Percentiles rank a stretch among this genome's conserved stretches.
These are phyloP conservation scores for Populus trichocarpa DNA, from an alignment of 441 rosid species.

Conservation along the genomic window DNA sequence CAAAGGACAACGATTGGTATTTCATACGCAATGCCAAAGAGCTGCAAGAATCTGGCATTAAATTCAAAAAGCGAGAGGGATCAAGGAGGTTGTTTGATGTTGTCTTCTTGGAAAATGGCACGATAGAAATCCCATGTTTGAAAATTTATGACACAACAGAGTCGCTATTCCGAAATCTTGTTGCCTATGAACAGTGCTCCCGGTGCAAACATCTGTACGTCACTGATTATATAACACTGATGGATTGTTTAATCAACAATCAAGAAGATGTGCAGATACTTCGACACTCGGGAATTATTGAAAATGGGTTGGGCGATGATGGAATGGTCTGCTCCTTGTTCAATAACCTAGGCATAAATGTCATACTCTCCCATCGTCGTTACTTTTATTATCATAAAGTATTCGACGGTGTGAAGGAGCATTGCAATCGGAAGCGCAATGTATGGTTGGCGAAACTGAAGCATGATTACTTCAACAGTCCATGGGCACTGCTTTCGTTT, in stretches of 20 bases:
- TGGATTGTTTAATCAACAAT: slow-evolving; percentile 2
- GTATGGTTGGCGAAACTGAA: slow-evolving; percentile 6
- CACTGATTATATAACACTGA: not conserved
- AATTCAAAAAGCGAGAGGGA: not conserved
- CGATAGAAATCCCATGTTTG: not conserved
- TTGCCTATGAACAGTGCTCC: not conserved
- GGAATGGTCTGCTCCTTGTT: not conserved
- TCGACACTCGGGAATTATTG: slow-evolving; percentile 3
- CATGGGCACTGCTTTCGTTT: slow-evolving; percentile 11
- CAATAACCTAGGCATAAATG: not conserved
- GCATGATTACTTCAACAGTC: slow-evolving; percentile 15
- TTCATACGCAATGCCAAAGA: not conserved
- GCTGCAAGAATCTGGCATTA: slow-evolving; percentile 9
- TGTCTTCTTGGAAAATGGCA: not conserved
- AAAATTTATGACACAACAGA: slow-evolving; percentile 8
- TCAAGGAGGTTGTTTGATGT: not conserved
- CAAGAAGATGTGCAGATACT: slow-evolving; percentile 12
- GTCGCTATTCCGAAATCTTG: not conserved
- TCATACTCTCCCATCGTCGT: fast-evolving
- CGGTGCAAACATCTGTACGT: not conserved
- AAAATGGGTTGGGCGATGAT: slow-evolving; percentile 5
- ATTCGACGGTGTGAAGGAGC: not conserved
- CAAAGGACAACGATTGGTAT: fast-evolving
- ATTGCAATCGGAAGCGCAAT: not conserved
- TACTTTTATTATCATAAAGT: not conserved